Evolutionary conservation across 257 asterid species (phyloP), one percentile per base, ranked within the genome.

Genomic region (Fraxinus pennsylvanica): DNA sequence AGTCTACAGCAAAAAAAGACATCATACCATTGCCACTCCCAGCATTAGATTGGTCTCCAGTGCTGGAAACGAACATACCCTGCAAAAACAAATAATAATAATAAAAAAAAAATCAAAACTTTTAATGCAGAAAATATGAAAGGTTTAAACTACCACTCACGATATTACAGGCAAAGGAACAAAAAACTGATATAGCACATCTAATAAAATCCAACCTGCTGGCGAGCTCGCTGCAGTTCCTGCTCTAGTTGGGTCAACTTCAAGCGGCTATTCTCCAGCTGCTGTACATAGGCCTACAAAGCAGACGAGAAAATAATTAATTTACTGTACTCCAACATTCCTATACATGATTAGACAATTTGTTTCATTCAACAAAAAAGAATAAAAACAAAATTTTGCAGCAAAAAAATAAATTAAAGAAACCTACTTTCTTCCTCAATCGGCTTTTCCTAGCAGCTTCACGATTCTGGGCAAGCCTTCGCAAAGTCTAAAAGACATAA

Each of bases 11-110:
- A 74, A 33, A 36, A 22, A 74, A 72, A 74, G 76, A 67, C 76
- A 59, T 57, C 91, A 52, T 84, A 95, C 98, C 98, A 78, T 88
- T 93, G 78, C 90, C 93, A 71, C 84, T 85, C 61, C 80, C 84
- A 3, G 89, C 79, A 33, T 88, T 91, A 47, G 97, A 82, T 80
- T 90, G 97, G 82, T 94, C 98, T 77, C 96, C 92, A 35, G 80
- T 82, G 88, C 84, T 90, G 74, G 96, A 86, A 80, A 90, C 83
- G 83, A 81, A 90, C 33, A 90, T 73, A 14, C 97, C 98, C 86
- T 91, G 74, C 71, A 63, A 68, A 74, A 33, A 33, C 27, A 25
- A 25, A 25, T 25, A 25, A 25, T 25, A 25, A 25, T 25, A 25
- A n/a, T n/a, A 4, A 33, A 32, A 32, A 33, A 33, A 33, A 67